Conservation (phyloP, 768 basidiomycete species). For the Fomitopsis serialis region DNA sequence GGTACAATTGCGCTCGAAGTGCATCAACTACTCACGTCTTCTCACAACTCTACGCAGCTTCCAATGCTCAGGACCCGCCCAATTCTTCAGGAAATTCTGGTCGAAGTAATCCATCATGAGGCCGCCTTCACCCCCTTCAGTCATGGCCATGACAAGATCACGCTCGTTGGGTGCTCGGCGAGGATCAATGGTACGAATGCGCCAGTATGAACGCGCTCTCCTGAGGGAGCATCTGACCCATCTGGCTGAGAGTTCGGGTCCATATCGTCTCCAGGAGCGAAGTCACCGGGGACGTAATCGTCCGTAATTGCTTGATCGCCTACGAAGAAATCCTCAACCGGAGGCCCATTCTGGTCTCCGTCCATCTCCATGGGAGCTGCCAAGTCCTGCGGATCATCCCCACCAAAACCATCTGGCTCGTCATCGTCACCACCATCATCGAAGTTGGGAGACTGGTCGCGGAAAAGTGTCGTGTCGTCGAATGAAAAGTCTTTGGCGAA, state of each 20-base stretch:
- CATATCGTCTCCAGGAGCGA: slow-evolving; percentile 37
- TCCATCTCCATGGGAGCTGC: slow-evolving; percentile 35
- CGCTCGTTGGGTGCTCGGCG: slow-evolving; percentile 67
- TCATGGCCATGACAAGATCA: slow-evolving; percentile 85
- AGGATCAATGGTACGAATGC: slow-evolving; percentile 81
- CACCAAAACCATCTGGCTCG: slow-evolving; percentile 16
- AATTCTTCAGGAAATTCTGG: slow-evolving; percentile 80
- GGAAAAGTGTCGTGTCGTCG: slow-evolving; percentile 59
- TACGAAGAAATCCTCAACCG: slow-evolving; percentile 62
- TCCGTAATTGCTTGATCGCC: slow-evolving; percentile 54
- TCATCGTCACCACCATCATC: slow-evolving; percentile 42
- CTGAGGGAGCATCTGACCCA: slow-evolving; percentile 40
- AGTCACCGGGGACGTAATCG: slow-evolving; percentile 36
- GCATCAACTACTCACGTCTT: slow-evolving; percentile 47
- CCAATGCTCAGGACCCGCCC: slow-evolving; percentile 99
- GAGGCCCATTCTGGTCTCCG: slow-evolving; percentile 26
- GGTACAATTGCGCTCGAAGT: neutral
- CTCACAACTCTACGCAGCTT: slow-evolving; percentile 81
- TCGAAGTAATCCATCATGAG: slow-evolving; percentile 87
- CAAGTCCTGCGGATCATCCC: slow-evolving; percentile 29
- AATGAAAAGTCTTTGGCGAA: slow-evolving; percentile 69
- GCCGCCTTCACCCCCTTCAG: slow-evolving; percentile 51
- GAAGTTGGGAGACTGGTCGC: slow-evolving; percentile 40
- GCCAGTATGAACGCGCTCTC: slow-evolving; percentile 38
- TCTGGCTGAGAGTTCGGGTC: slow-evolving; percentile 33